phyloP scores from a whole-genome alignment of 768 basidiomycete species.

The Mycena albidolilacea region DNA sequence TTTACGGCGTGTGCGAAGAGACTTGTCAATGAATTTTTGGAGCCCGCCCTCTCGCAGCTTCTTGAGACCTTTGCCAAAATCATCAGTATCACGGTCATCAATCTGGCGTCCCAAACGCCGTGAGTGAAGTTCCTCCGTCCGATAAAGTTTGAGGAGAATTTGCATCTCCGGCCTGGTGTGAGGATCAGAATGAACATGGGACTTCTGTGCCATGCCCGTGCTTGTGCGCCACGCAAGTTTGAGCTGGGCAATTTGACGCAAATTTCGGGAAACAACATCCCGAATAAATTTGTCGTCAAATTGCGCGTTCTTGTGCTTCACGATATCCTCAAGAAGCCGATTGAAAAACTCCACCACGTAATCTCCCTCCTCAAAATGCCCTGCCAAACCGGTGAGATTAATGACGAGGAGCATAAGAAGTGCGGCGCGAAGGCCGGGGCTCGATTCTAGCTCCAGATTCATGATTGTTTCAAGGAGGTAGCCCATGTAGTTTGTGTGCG shows the following conservation, averaged over 20 bases:
- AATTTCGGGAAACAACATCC: slow-evolving; percentile 46
- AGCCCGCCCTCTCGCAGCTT: slow-evolving; percentile 37
- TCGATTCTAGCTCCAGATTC: slow-evolving; percentile 50
- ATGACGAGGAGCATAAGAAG: slow-evolving; percentile 44
- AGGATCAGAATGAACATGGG: too few relatives aligned
- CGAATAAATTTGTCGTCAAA: slow-evolving; percentile 49
- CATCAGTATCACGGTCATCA: too few relatives aligned
- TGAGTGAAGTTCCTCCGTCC: too few relatives aligned
- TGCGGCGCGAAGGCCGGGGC: slow-evolving; percentile 35
- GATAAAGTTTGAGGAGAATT: too few relatives aligned
- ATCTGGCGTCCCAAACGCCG: too few relatives aligned
- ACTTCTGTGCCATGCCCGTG: too few relatives aligned
- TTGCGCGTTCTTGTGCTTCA: slow-evolving; percentile 46
- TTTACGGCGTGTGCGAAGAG: slow-evolving; percentile 1
- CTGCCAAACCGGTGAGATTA: background rate
- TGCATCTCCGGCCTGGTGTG: slow-evolving; percentile 40
- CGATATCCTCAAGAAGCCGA: slow-evolving; percentile 46
- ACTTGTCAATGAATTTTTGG: slow-evolving; percentile 24
- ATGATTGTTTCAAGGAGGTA: slow-evolving; percentile 52
- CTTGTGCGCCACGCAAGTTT: slow-evolving; percentile 46
- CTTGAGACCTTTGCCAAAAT: slow-evolving; percentile 35
- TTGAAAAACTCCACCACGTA: slow-evolving; percentile 54
- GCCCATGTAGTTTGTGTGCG: slow-evolving; percentile 48
- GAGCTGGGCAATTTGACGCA: slow-evolving; percentile 49
- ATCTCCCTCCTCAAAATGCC: slow-evolving; percentile 43